These are phyloP conservation scores for Pontederia crassipes DNA, from an alignment of 176 grass and related monocot genomes.

Conservation along the genomic window DNA sequence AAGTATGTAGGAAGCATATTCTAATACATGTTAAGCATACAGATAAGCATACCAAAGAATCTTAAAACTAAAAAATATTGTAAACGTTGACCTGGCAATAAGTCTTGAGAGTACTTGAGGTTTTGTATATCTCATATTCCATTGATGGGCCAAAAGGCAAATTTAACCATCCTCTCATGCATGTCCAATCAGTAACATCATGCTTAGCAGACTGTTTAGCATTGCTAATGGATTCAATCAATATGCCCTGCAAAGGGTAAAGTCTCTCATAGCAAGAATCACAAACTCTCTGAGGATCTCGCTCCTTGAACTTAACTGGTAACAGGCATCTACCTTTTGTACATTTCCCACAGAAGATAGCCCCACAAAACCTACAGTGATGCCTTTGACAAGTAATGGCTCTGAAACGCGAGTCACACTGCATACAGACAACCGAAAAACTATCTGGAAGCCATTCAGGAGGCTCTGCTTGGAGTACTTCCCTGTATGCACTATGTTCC, in stretches of 20 bases:
- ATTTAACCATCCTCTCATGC: constrained; percentile 76
- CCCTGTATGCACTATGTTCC: constrained; percentile 37
- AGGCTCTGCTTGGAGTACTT: constrained; percentile 60
- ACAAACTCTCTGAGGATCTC: constrained; percentile 70
- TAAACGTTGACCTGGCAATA: constrained; percentile 42
- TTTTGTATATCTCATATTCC: constrained; percentile 93
- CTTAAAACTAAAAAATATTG: neutral
- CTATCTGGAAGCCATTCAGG: constrained; percentile 78
- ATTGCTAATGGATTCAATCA: constrained; percentile 66
- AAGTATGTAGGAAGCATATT: neutral
- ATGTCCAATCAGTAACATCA: constrained; percentile 87
- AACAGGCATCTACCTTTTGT: constrained; percentile 62
- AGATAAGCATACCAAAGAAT: neutral
- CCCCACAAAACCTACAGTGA: constrained; percentile 85
- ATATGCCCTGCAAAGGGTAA: constrained; percentile 66
- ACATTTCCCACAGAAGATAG: constrained; percentile 64
- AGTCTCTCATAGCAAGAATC: constrained; percentile 79
- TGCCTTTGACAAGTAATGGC: constrained; percentile 61
- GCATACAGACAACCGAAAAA: constrained; percentile 62
- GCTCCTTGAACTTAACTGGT: constrained; percentile 56
- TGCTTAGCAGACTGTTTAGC: constrained; percentile 64
- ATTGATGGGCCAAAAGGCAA: constrained; percentile 73
- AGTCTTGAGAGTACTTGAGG: constrained; percentile 46
- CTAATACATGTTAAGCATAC: neutral
- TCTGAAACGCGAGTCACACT: constrained; percentile 60